These are phyloP conservation scores for Mycena rebaudengoi DNA, from an alignment of 768 basidiomycete species.

Conservation along the genomic window DNA sequence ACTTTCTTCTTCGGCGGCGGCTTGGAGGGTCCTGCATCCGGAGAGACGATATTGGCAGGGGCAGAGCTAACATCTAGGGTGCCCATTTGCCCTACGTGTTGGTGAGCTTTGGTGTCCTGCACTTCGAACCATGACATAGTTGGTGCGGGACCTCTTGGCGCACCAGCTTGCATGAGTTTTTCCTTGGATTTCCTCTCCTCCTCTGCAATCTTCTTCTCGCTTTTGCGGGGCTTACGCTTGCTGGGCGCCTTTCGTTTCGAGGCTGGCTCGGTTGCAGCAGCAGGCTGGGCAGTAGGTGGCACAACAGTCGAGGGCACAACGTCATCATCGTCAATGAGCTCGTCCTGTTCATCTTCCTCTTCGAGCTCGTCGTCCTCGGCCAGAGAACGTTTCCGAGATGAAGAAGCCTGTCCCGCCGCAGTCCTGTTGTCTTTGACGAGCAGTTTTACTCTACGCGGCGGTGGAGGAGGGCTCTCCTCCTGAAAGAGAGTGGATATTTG, in stretches of 20 bases:
- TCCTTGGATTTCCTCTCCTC: conserved; percentile 56
- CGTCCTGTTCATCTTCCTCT: conserved; percentile 79
- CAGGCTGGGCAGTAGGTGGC: conserved; percentile 34
- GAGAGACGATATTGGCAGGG: conserved; percentile 19
- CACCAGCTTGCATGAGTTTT: conserved; percentile 42
- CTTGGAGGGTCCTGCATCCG: conserved; percentile 41
- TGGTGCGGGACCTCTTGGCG: conserved; percentile 44
- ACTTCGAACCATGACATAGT: conserved; percentile 54
- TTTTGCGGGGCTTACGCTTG: conserved; percentile 64
- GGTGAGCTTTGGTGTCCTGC: conserved; percentile 47
- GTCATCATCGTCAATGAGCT: conserved; percentile 81
- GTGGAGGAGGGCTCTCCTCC: conserved; percentile 75
- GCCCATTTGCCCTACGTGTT: conserved; percentile 41
- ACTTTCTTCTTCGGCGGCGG: conserved; percentile 58
- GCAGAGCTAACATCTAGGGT: conserved; percentile 26
- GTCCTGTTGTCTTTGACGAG: conserved; percentile 49
- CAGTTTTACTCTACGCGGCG: conserved; percentile 58
- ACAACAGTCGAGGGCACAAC: conserved; percentile 23
- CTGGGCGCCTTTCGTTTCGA: conserved; percentile 59
- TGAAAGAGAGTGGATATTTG: conserved; percentile 82
- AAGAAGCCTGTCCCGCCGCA: conserved; percentile 25
- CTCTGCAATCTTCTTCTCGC: conserved; percentile 53
- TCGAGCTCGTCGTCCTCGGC: conserved; percentile 68
- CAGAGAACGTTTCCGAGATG: conserved; percentile 30
- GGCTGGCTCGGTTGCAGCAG: conserved; percentile 41